A percentile compares a stretch with the other conserved stretches of the same genome.
These are phyloP conservation scores for Leccinum fibrillosum DNA, from an alignment of 768 basidiomycete genomes.

Conservation along the genomic window DNA sequence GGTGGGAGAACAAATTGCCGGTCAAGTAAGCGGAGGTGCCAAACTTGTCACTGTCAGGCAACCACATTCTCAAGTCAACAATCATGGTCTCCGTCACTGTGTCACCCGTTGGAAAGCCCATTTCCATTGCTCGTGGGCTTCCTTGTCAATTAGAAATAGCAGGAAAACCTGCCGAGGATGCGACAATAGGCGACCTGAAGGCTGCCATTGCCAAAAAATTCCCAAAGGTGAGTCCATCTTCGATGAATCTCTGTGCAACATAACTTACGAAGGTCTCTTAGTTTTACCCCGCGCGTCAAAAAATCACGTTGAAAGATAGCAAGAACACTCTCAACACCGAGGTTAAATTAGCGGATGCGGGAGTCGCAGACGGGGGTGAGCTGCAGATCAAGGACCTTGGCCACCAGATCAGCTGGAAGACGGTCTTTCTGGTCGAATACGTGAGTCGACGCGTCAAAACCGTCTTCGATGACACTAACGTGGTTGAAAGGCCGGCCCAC, in stretches of 20 bases:
- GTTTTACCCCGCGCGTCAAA: slow-evolving; percentile 74
- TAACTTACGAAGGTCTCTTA: slow-evolving; percentile 29
- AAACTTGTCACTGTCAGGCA: not conserved
- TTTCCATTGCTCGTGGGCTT: slow-evolving; percentile 46
- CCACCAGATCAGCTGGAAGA: slow-evolving; percentile 83
- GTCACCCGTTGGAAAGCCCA: slow-evolving; percentile 44
- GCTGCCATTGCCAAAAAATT: slow-evolving; percentile 51
- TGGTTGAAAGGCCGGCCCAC: slow-evolving; percentile 66
- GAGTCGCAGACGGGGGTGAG: slow-evolving; percentile 57
- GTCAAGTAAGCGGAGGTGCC: not conserved
- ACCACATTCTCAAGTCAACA: not conserved
- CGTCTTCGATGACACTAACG: slow-evolving; percentile 1
- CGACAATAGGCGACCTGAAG: slow-evolving; percentile 72
- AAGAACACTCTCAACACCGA: slow-evolving; percentile 63
- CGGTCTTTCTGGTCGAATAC: slow-evolving; percentile 93
- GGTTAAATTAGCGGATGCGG: slow-evolving; percentile 53
- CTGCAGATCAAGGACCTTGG: slow-evolving; percentile 88
- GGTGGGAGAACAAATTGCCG: not conserved
- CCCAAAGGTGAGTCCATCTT: slow-evolving; percentile 39
- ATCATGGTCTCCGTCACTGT: slow-evolving; percentile 56
- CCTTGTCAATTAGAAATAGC: slow-evolving; percentile 50
- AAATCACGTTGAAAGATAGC: slow-evolving; percentile 61
- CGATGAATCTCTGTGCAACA: not conserved
- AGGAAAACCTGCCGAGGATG: slow-evolving; percentile 39
- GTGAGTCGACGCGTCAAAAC: slow-evolving; percentile 46